Base-by-base conservation (phyloP, 2,329 filamentous ascomycete species). In the Rhynchosporium secalis region DNA sequence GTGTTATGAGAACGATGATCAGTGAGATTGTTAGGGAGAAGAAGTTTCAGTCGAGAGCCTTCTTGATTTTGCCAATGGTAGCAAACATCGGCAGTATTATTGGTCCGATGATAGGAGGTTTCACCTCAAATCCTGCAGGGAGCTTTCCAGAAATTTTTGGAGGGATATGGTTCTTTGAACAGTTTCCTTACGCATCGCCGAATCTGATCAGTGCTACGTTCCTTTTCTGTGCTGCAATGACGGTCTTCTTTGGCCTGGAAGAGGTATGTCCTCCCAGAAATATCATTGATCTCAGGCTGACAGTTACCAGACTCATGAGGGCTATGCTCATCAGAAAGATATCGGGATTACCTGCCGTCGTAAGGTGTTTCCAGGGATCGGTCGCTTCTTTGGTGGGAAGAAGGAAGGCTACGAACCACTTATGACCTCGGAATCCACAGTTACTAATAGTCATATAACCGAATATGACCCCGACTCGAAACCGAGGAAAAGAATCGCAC, bases 1-100 rank as follows among this genome's bases (percentile, higher is more conserved):
- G 88, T 0, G 87, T 91, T 3, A 88, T 91, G 86, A 78, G 88
- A 64, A 90, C 87, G 5, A 88, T 91, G 83, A 88, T 91, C 51
- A 83, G 83, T 1, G 89, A 92, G 74, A 87, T 89, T 40, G 84
- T 91, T 43, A 79, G 81, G 56, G 88, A 90, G 75, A 89, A 88
- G 75, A 88, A 83, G 78, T 88, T 43, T 64, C 78, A 78, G 65
- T 77, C 78, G 6, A 75, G 76, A 64, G 77, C 78, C 0, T 80
- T 79, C 52, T 68, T 79, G 26, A 71, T 80, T 31, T 66, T 80
- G 60, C 78, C 78, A 3, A 88, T 92, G 82, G 89, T 86, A 31
- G 90, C 89, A 70, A 92, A 92, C 66, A 80, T 81, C 3, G 75
- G 76, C 3, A 73, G 74, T 66, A 78, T 79, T 26, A 70, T 76